Base-by-base conservation (phyloP, 2,329 filamentous ascomycete genomes). In the Paracoccidioides lutzii region DNA sequence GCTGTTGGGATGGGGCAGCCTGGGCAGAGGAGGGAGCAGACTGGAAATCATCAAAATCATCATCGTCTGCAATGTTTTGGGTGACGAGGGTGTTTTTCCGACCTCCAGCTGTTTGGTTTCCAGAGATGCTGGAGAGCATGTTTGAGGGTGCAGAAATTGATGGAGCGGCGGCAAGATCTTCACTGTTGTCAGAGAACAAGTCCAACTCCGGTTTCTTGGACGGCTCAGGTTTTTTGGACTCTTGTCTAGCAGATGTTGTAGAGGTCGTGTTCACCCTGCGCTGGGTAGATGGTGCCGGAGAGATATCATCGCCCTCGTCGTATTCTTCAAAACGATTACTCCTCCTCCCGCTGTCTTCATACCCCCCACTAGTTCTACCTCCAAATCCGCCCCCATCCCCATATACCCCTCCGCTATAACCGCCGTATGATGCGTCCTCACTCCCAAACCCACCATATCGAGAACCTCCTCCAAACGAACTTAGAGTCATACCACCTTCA, bases 21-120 rank as follows among this genome's bases (percentile, higher is more conserved):
- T 65, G 61, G 46, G 67, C 71, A 12, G 76, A 66, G 32, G 81
- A 75, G 2, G 86, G 76, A 12, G 91, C 91, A 22, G 90, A 95
- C 71, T 95, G 89, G 77, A 97, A 97, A 67, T 98, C 93, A 67
- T 97, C 93, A 66, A 97, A 97, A 60, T 96, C 93, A 62, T 95
- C 90, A 60, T 96, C 91, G 59, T 88, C 85, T 53, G 81, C 83
- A 44, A 76, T 75, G 35, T 72, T 71, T 14, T 72, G 65, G 45
- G 73, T 67, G 33, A 69, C 65, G 51, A 83, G 67, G 14, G 76
- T 71, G 46, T 75, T 75, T 51, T 82, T 62, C 12, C 74, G 75
- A 50, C 75, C 73, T 53, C 69, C 69, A 41, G 73, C 75, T 8
- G 79, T 75, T 59, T 73, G 66, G 59, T 74, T 67, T 51, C 71